Evolutionary conservation across 495 filamentous ascomycete genomes (phyloP).

Genomic region (Daldinia loculata): DNA sequence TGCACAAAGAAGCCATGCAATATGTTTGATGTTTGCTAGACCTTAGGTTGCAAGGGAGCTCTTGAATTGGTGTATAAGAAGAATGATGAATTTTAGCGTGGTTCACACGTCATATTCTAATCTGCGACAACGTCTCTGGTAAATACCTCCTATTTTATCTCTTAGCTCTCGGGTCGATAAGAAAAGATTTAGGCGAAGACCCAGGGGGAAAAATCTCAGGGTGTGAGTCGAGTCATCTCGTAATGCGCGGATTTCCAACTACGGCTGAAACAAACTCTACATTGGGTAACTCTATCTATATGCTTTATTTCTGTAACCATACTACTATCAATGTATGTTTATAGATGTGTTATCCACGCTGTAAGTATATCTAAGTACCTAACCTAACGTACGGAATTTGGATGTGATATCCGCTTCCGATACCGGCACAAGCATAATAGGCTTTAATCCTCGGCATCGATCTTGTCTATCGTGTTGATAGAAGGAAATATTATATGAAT

Average conservation of each 20-base stretch:
- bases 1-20: background rate
- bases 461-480: background rate
- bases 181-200: background rate
- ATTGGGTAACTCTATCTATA: background rate
- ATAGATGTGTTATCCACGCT: background rate
- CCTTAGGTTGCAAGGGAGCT: slow-evolving; percentile 1
- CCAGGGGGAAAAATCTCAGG: background rate
- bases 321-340: background rate
- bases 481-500: background rate
- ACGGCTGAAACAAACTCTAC: background rate
- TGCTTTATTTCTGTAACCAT: background rate
- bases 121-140: background rate
- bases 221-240: background rate
- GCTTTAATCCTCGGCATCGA: background rate
- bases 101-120: slow-evolving; percentile 27
- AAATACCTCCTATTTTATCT: background rate
- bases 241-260: background rate
- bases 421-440: slow-evolving; percentile 20
- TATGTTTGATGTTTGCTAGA: slow-evolving; percentile 12
- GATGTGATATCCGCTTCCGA: slow-evolving; percentile 1
- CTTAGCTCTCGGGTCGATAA: background rate
- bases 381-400: background rate
- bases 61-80: background rate
- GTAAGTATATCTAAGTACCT: background rate
- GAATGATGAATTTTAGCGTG: slow-evolving; percentile 27